Percentiles rank a stretch among this genome's conserved stretches.
phyloP scores from a whole-genome alignment of 768 basidiomycete species.

The Imleria badia region DNA sequence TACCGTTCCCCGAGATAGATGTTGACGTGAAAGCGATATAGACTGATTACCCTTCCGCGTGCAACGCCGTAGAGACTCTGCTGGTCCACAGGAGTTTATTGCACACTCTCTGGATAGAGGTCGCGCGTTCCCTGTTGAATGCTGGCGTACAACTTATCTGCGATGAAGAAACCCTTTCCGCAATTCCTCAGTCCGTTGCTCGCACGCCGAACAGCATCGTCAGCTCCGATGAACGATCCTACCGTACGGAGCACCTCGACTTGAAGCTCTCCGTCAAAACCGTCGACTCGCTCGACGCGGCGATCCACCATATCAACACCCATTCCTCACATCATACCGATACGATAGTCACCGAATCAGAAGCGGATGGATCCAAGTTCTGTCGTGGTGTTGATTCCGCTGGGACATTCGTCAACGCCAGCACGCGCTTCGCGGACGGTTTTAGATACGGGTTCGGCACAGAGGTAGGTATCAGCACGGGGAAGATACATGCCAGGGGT shows the following conservation, averaged over 20 bases:
- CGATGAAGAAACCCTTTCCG: constrained; percentile 61
- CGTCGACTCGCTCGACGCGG: constrained; percentile 67
- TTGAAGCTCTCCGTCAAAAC: constrained; percentile 79
- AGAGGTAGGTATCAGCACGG: constrained; percentile 97
- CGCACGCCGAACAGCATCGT: constrained; percentile 44
- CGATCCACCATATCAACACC: constrained; percentile 86
- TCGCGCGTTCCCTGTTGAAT: constrained; percentile 70
- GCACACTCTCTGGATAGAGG: constrained; percentile 72
- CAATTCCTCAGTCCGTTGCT: constrained; percentile 44
- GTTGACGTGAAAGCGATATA: constrained; percentile 31
- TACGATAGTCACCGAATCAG: constrained; percentile 81
- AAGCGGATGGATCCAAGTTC: constrained; percentile 65
- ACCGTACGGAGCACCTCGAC: constrained; percentile 85
- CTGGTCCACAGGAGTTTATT: constrained; percentile 78
- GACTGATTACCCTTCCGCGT: constrained; percentile 95
- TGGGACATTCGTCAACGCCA: constrained; percentile 92
- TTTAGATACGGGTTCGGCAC: constrained; percentile 97
- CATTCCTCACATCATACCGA: constrained; percentile 98
- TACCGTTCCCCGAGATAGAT: neutral
- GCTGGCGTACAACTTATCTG: constrained; percentile 78
- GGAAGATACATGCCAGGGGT: constrained; percentile 93
- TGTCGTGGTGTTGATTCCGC: constrained; percentile 89
- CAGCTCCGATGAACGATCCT: constrained; percentile 60
- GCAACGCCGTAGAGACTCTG: constrained; percentile 90
- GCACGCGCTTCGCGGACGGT: constrained; percentile 95